phyloP scores from a whole-genome alignment of 1,284 basidiomycete genomes.

The Nidula niveotomentosa region DNA sequence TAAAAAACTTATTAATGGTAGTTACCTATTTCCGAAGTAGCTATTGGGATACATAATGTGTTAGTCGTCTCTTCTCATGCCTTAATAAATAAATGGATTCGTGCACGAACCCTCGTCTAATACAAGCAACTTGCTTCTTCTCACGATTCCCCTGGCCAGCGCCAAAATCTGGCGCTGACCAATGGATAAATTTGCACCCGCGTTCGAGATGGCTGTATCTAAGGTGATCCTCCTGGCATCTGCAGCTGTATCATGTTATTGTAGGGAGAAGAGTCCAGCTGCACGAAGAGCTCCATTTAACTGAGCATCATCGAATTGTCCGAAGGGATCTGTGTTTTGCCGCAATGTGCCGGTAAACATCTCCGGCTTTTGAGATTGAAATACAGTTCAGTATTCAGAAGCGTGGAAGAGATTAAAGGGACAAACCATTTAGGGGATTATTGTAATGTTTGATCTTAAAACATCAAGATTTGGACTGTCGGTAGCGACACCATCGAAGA shows the following conservation, averaged over 20 bases:
- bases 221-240: constrained; percentile 33
- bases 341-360: constrained; percentile 49
- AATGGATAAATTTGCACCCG: constrained; percentile 56
- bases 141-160: constrained; percentile 42
- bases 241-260: constrained; percentile 15
- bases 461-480: constrained; percentile 50
- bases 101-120: constrained; percentile 36
- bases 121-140: constrained; percentile 44
- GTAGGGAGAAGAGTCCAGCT: constrained; percentile 41
- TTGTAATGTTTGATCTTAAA: constrained; percentile 44
- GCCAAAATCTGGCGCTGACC: constrained; percentile 60
- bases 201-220: constrained; percentile 40
- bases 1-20: neutral
- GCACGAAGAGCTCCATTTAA: constrained; percentile 45
- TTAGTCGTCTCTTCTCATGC: neutral
- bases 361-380: constrained; percentile 36
- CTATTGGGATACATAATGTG: constrained; percentile 2
- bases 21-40: constrained; percentile 16
- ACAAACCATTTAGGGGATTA: constrained; percentile 38
- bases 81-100: neutral
- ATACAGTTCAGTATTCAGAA: constrained; percentile 13
- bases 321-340: constrained; percentile 60
- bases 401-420: constrained; percentile 18
- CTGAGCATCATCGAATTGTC: constrained; percentile 55
- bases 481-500: constrained; percentile 35